phyloP scores from a whole-genome alignment of 129 eudicot species.

The Helichrysum umbraculigerum region DNA sequence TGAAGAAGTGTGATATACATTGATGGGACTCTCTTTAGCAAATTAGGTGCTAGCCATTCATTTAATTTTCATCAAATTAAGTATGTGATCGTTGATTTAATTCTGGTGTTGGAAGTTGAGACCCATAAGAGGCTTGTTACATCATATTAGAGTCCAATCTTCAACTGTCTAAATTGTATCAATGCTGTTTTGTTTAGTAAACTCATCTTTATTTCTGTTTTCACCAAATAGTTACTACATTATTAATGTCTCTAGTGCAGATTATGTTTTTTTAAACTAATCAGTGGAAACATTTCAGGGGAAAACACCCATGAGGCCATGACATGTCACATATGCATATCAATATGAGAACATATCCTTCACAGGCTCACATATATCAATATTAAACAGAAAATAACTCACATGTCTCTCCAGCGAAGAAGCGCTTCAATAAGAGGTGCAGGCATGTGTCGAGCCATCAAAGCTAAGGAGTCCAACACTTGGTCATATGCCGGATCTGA shows the following conservation, averaged over 20 bases:
- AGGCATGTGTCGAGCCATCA: slow-evolving; percentile 93
- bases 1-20: background rate
- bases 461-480: slow-evolving; percentile 84
- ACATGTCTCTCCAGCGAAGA: slow-evolving; percentile 92
- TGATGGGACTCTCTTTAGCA: background rate
- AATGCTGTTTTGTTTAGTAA: too few species aligned
- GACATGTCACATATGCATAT: slow-evolving; percentile 14
- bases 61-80: background rate
- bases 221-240: too few species aligned
- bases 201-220: too few species aligned
- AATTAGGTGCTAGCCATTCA: background rate
- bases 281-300: too few species aligned
- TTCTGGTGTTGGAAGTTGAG: background rate
- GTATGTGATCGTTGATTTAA: background rate
- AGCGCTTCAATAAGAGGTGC: slow-evolving; percentile 87
- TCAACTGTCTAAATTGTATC: too few species aligned
- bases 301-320: too few species aligned
- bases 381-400: slow-evolving; percentile 8
- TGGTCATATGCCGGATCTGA: slow-evolving; percentile 92
- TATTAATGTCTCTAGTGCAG: too few species aligned
- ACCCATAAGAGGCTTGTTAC: background rate
- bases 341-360: background rate
- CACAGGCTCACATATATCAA: background rate
- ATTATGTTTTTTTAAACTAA: too few species aligned
- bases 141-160: too few species aligned